phyloP scores from a whole-genome alignment of 768 basidiomycete species.

The Rhizopogon vesiculosus region DNA sequence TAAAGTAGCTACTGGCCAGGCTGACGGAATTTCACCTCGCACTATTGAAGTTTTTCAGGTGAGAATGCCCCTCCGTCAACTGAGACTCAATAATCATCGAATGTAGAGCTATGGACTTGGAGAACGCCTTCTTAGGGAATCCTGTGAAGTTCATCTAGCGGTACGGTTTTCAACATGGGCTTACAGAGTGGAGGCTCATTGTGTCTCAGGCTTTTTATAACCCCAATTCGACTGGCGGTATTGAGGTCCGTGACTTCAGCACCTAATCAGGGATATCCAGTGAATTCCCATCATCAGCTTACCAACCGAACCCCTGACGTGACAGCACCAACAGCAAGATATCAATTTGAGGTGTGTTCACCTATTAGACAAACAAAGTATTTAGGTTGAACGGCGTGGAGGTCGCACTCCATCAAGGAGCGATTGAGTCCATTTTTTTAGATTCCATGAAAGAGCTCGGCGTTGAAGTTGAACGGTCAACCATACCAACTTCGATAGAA shows the following conservation, averaged over 20 bases:
- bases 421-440: conserved; percentile 28
- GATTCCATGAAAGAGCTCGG: conserved; percentile 28
- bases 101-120: conserved; percentile 70
- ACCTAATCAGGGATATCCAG: background rate
- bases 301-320: conserved; percentile 60
- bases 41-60: conserved; percentile 44
- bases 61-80: background rate
- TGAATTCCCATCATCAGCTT: conserved; percentile 34
- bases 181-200: background rate
- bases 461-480: conserved; percentile 29
- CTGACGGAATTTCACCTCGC: conserved; percentile 22
- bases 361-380: background rate
- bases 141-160: conserved; percentile 61
- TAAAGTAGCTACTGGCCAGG: conserved; percentile 20
- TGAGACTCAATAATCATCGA: background rate
- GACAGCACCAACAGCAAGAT: conserved; percentile 55
- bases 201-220: conserved; percentile 66
- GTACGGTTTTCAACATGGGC: conserved; percentile 33
- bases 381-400: conserved; percentile 6
- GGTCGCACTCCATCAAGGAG: conserved; percentile 31
- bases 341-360: conserved; percentile 58
- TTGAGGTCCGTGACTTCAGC: conserved; percentile 38
- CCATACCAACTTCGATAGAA: conserved; percentile 22
- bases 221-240: conserved; percentile 54
- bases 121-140: conserved; percentile 55